Conservation (phyloP, 345 rosid genomes). For the Dovyalis caffra region DNA sequence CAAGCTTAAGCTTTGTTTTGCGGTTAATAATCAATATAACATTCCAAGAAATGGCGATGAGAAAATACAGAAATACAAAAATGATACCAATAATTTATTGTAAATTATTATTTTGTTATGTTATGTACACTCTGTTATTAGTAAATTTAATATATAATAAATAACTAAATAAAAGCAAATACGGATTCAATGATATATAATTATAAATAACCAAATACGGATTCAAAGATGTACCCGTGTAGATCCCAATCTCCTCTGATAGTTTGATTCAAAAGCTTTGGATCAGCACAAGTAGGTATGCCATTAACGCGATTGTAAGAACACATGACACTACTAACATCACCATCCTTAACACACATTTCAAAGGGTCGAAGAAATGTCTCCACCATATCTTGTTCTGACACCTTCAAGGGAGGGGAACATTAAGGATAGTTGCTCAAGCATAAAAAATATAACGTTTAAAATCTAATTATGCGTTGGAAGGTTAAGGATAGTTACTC, state of each 20-base stretch:
- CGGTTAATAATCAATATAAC: too few species aligned
- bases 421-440: constrained; percentile 11
- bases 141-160: background rate
- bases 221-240: constrained; percentile 35
- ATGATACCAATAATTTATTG: too few species aligned
- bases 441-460: constrained; percentile 32
- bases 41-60: too few species aligned
- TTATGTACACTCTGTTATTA: too few species aligned
- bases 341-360: constrained; percentile 49
- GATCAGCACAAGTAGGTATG: constrained; percentile 49
- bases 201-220: too few species aligned
- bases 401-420: constrained; percentile 24
- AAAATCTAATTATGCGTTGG: background rate
- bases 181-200: too few species aligned
- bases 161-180: background rate
- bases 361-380: constrained; percentile 36
- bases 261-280: constrained; percentile 32
- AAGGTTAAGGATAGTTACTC: constrained; percentile 10
- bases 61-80: too few species aligned
- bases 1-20: too few species aligned
- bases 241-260: constrained; percentile 53
- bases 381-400: constrained; percentile 38
- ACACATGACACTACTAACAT: constrained; percentile 52
- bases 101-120: too few species aligned
- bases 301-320: constrained; percentile 47